Evolutionary conservation across 2,329 filamentous ascomycete genomes (phyloP).

Genomic region (Fusarium sacchari): DNA sequence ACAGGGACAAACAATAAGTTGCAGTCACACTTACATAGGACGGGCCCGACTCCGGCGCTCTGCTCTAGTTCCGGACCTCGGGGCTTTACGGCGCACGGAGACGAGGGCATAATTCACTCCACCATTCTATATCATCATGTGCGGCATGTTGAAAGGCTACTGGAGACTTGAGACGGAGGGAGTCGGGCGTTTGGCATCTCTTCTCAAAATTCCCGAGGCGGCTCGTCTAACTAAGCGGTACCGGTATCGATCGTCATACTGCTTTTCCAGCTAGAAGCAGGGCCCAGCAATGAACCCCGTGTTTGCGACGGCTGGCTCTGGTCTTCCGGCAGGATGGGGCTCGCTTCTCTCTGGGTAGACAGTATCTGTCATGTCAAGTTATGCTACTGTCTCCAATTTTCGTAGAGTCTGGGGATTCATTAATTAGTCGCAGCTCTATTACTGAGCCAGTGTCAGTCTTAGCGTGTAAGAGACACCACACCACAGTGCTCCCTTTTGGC

Average conservation of each 20-base stretch:
- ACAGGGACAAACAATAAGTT: background rate
- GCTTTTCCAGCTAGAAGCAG: conserved; percentile 27
- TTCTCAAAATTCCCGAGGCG: conserved; percentile 14
- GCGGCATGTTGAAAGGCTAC: conserved; percentile 16
- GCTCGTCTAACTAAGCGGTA: conserved; percentile 20
- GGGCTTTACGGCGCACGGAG: conserved; percentile 30
- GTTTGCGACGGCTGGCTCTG: conserved; percentile 40
- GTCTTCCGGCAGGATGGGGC: conserved; percentile 18
- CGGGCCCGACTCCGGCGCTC: background rate
- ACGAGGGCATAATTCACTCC: conserved; percentile 6
- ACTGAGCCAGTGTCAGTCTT: conserved; percentile 30
- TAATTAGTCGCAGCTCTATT: conserved; percentile 22
- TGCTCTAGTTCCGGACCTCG: conserved; percentile 23
- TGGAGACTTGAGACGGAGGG: conserved; percentile 20
- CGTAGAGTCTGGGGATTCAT: conserved; percentile 36
- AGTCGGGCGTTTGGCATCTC: conserved; percentile 1
- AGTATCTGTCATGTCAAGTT: conserved; percentile 23
- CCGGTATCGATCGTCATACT: conserved; percentile 35
- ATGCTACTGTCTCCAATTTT: conserved; percentile 16
- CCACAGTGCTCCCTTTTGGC: conserved; percentile 14
- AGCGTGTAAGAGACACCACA: conserved; percentile 14
- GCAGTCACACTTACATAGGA: background rate
- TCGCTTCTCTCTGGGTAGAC: background rate
- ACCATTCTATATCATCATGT: conserved; percentile 30
- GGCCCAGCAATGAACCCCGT: conserved; percentile 28